Conservation (phyloP, 768 basidiomycete species). For the Phlebiopsis gigantea region DNA sequence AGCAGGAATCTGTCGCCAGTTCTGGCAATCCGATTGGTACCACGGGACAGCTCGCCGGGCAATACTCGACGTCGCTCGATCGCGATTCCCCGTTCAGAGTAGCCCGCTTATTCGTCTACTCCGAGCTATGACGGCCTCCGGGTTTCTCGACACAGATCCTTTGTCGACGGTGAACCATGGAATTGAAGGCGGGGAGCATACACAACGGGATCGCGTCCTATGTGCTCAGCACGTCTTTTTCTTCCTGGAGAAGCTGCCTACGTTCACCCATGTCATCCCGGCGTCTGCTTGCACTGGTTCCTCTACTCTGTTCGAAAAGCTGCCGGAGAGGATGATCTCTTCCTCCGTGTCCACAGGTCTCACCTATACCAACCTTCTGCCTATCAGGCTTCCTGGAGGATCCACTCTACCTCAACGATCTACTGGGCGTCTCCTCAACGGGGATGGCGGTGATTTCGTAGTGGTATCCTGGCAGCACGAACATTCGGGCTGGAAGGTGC, state of each 20-base stretch:
- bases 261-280: slow-evolving; percentile 73
- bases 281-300: slow-evolving; percentile 55
- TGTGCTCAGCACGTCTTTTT: slow-evolving; percentile 70
- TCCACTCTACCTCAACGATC: slow-evolving; percentile 63
- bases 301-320: slow-evolving; percentile 67
- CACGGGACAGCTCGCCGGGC: slow-evolving; percentile 64
- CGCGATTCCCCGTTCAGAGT: slow-evolving; percentile 80
- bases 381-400: slow-evolving; percentile 73
- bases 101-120: slow-evolving; percentile 65
- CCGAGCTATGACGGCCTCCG: slow-evolving; percentile 70
- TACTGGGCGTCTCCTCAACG: slow-evolving; percentile 64
- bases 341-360: slow-evolving; percentile 42
- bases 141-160: slow-evolving; percentile 72
- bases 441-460: slow-evolving; percentile 61
- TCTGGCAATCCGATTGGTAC: slow-evolving; percentile 77
- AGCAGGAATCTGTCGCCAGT: slow-evolving; percentile 69
- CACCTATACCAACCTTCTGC: slow-evolving; percentile 59
- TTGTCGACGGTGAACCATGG: slow-evolving; percentile 49
- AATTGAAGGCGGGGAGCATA: slow-evolving; percentile 32
- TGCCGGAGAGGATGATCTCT: slow-evolving; percentile 55
- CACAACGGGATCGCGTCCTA: slow-evolving; percentile 42
- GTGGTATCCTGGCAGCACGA: slow-evolving; percentile 78
- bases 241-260: slow-evolving; percentile 66
- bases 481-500: slow-evolving; percentile 82
- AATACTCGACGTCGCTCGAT: slow-evolving; percentile 75